Conservation (phyloP, 2,329 filamentous ascomycete genomes). For the Xylariomycetidae sp. region DNA sequence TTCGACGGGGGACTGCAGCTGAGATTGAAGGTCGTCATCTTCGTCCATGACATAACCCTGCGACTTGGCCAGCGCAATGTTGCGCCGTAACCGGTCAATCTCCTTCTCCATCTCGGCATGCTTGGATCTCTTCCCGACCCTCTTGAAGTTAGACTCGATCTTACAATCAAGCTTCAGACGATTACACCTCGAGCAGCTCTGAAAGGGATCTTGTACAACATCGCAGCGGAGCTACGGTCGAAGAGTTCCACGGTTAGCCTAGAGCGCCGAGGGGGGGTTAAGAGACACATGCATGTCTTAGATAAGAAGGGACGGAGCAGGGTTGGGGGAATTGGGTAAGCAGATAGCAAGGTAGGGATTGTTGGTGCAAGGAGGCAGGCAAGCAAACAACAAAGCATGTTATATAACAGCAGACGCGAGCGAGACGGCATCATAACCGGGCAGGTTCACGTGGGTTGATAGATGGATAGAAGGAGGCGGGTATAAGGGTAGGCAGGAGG, state of each 20-base stretch:
- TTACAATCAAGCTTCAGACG: constrained; percentile 79
- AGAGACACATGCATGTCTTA: constrained; percentile 16
- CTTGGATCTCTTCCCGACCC: constrained; percentile 74
- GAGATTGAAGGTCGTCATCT: constrained; percentile 50
- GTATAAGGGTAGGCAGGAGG: too few species aligned
- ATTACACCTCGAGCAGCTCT: constrained; percentile 70
- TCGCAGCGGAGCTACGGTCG: constrained; percentile 62
- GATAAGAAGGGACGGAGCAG: constrained; percentile 3
- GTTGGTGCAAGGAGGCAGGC: too few species aligned
- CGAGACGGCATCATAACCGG: too few species aligned
- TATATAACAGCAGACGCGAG: too few species aligned
- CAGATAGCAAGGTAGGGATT: too few species aligned
- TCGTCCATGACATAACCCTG: constrained; percentile 53
- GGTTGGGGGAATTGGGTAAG: constrained; percentile 1
- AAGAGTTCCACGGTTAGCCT: too few species aligned
- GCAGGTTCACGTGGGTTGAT: too few species aligned
- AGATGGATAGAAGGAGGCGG: too few species aligned
- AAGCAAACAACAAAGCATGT: too few species aligned
- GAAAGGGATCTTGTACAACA: constrained; percentile 76
- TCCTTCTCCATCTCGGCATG: constrained; percentile 85
- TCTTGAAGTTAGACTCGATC: constrained; percentile 85
- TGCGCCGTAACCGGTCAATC: constrained; percentile 63
- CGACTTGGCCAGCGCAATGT: constrained; percentile 53
- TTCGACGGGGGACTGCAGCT: constrained; percentile 55
- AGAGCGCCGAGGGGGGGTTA: too few species aligned